phyloP scores from a whole-genome alignment of 441 rosid genomes.

The Breynia disticha region DNA sequence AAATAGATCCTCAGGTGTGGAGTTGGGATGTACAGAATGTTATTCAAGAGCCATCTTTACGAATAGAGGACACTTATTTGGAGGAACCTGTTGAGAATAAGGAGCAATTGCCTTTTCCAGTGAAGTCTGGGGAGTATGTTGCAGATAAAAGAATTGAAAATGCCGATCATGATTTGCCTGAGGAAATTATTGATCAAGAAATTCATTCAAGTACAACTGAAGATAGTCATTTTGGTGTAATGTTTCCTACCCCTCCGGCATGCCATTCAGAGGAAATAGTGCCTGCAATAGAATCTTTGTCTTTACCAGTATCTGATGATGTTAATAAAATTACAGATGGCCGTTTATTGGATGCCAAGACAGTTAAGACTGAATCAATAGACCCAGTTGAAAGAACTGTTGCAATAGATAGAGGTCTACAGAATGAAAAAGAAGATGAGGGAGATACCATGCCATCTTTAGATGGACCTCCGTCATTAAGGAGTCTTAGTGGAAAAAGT shows the following conservation, averaged over 20 bases:
- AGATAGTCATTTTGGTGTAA: slow-evolving; percentile 27
- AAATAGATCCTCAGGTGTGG: slow-evolving; percentile 42
- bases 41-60: slow-evolving; percentile 26
- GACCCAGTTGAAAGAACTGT: slow-evolving; percentile 47
- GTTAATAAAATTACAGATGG: slow-evolving; percentile 27
- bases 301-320: slow-evolving; percentile 18
- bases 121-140: slow-evolving; percentile 24
- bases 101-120: slow-evolving; percentile 24
- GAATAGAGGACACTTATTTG: slow-evolving; percentile 31
- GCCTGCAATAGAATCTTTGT: slow-evolving; percentile 11
- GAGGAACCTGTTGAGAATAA: slow-evolving; percentile 25
- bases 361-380: slow-evolving; percentile 26
- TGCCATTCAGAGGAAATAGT: slow-evolving; percentile 25
- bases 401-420: slow-evolving; percentile 34
- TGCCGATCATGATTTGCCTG: slow-evolving; percentile 45
- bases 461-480: slow-evolving; percentile 80
- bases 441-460: slow-evolving; percentile 32
- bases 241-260: slow-evolving; percentile 12
- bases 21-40: slow-evolving; percentile 39
- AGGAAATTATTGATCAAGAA: slow-evolving; percentile 44
- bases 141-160: slow-evolving; percentile 30
- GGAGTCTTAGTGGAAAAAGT: slow-evolving; percentile 68
- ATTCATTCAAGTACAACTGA: slow-evolving; percentile 25
- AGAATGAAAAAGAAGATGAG: slow-evolving; percentile 47
- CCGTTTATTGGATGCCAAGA: slow-evolving; percentile 26